Conservation (phyloP, 352 stramenopile species). For the Globisporangium middletonii region DNA sequence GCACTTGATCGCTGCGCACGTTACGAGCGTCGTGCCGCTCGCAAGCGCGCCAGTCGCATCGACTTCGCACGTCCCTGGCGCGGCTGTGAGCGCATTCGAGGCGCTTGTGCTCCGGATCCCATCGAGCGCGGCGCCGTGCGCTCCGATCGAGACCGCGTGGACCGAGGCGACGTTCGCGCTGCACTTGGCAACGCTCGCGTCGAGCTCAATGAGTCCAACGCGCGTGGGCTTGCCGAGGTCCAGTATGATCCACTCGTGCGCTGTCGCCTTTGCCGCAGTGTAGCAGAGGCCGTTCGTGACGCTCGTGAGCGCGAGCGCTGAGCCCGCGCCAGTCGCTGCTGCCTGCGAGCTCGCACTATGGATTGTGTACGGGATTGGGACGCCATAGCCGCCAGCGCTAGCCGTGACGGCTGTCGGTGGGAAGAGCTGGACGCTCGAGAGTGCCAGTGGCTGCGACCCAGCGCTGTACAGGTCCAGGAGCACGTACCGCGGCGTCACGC, state of each 20-base stretch:
- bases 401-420: constrained; percentile 25
- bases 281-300: constrained; percentile 32
- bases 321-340: constrained; percentile 24
- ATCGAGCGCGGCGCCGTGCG: constrained; percentile 28
- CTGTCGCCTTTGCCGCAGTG: constrained; percentile 25
- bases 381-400: constrained; percentile 7
- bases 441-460: constrained; percentile 26
- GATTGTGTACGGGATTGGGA: constrained; percentile 47
- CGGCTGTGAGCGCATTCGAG: constrained; percentile 8
- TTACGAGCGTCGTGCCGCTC: background rate
- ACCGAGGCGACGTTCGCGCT: constrained; percentile 23
- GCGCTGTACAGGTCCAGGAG: constrained; percentile 43
- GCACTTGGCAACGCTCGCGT: constrained; percentile 33
- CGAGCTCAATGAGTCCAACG: constrained; percentile 52
- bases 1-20: constrained; percentile 29
- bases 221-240: constrained; percentile 31
- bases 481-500: constrained; percentile 33
- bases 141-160: constrained; percentile 36
- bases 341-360: constrained; percentile 62
- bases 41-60: constrained; percentile 12
- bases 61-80: constrained; percentile 18
- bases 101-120: constrained; percentile 19
- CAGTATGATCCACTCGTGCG: constrained; percentile 67
- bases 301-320: constrained; percentile 25
- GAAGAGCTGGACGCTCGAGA: constrained; percentile 44